Conservation (phyloP, 106 monocot genomes). For the Acorus calamus region DNA sequence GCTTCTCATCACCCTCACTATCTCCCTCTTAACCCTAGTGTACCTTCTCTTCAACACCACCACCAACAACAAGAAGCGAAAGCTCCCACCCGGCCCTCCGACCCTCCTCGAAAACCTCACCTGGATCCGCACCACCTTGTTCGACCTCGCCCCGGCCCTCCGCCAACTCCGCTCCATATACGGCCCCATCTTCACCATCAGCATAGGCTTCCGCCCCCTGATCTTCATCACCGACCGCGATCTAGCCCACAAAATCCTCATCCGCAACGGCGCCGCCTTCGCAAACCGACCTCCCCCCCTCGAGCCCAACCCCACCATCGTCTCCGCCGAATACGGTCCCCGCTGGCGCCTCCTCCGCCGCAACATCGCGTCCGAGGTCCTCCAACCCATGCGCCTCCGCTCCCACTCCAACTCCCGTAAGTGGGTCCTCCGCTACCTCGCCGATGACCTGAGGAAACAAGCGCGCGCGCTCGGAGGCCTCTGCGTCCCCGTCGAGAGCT, state of each 20-base stretch:
- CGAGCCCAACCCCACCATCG: slow-evolving; percentile 4
- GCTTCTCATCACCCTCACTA: background rate
- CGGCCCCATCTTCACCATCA: slow-evolving; percentile 6
- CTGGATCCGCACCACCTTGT: background rate
- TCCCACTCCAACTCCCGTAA: background rate
- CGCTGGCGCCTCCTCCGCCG: slow-evolving; percentile 21
- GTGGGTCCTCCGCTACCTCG: background rate
- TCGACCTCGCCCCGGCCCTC: background rate
- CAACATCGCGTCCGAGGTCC: slow-evolving; percentile 10
- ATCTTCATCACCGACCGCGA: slow-evolving; percentile 9
- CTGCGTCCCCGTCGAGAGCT: background rate
- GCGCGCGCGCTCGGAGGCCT: background rate
- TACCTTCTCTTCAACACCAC: background rate
- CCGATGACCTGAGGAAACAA: background rate
- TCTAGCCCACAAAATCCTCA: slow-evolving; percentile 3
- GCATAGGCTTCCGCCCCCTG: slow-evolving; percentile 1
- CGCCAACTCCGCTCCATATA: background rate
- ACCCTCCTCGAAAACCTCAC: slow-evolving; percentile 4
- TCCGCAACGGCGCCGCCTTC: slow-evolving; percentile 7
- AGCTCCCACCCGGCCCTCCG: slow-evolving; percentile 7
- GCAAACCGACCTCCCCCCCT: background rate
- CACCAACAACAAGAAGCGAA: background rate
- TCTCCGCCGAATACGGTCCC: slow-evolving; percentile 12
- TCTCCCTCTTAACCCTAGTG: background rate
- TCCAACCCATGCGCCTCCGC: slow-evolving; percentile 1